Evolutionary conservation across 108 stramenopile genomes (phyloP).

Genomic region (Cyclotella distinguenda): DNA sequence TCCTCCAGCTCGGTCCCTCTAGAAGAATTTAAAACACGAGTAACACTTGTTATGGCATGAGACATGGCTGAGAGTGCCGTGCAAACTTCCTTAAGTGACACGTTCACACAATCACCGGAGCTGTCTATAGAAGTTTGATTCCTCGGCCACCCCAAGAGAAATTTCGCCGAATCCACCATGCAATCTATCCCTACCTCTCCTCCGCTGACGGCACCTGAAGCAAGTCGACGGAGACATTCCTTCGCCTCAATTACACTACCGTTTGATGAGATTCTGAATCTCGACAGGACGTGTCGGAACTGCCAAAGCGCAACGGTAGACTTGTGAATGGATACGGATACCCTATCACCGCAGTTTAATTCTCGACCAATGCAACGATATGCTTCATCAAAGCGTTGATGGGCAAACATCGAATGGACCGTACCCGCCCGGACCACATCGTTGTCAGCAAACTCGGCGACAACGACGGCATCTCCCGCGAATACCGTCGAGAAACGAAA

Average conservation of each 20-base stretch:
- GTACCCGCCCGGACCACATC: slow-evolving; percentile 31
- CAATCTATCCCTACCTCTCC: slow-evolving; percentile 28
- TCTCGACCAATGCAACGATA: slow-evolving; percentile 18
- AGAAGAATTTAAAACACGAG: slow-evolving; percentile 14
- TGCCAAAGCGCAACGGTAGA: slow-evolving; percentile 56
- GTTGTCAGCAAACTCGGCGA: slow-evolving; percentile 27
- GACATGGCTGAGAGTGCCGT: slow-evolving; percentile 50
- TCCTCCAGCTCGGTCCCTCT: slow-evolving; percentile 19
- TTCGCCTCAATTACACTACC: slow-evolving; percentile 27
- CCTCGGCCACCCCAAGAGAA: slow-evolving; percentile 56
- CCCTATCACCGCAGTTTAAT: slow-evolving; percentile 8
- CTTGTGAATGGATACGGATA: slow-evolving; percentile 45
- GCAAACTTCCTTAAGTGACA: slow-evolving; percentile 36
- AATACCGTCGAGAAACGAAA: slow-evolving; percentile 13
- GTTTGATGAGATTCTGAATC: slow-evolving; percentile 17
- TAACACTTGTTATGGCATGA: slow-evolving; percentile 22
- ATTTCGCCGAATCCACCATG: slow-evolving; percentile 50
- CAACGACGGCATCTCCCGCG: background rate
- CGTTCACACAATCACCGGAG: background rate
- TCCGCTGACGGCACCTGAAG: slow-evolving; percentile 35
- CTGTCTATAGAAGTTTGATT: slow-evolving; percentile 15
- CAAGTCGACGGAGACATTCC: slow-evolving; percentile 35
- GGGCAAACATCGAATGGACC: slow-evolving; percentile 46
- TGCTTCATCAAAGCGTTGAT: slow-evolving; percentile 51
- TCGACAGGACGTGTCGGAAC: slow-evolving; percentile 46